Evolutionary conservation across 345 rosid genomes (phyloP).

Genomic region (Euphorbia lathyris): DNA sequence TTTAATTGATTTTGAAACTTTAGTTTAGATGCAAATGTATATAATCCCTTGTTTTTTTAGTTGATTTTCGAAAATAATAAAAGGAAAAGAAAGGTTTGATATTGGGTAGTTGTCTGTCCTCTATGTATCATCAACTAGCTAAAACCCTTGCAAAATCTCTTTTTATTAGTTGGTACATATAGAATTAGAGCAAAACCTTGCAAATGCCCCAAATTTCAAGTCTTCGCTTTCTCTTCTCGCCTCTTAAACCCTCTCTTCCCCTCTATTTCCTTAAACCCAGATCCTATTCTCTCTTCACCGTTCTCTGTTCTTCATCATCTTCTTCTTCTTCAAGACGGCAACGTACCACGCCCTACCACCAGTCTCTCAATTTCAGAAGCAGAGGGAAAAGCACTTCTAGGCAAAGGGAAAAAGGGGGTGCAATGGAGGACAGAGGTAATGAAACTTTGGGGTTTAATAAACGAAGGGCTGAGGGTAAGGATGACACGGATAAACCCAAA

Average conservation of each 20-base stretch:
- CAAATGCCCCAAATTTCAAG: slow-evolving; percentile 44
- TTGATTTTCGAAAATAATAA: no score
- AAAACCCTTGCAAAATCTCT: slow-evolving; percentile 18
- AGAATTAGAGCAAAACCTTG: neutral
- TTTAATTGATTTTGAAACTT: no score
- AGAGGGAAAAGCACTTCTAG: slow-evolving; percentile 35
- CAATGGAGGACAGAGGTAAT: slow-evolving; percentile 42
- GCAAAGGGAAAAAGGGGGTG: slow-evolving; percentile 2
- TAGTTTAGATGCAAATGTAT: no score
- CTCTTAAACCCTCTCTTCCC: slow-evolving; percentile 29
- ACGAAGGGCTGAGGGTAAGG: slow-evolving; percentile 77
- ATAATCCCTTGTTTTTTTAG: no score
- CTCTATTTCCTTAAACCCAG: slow-evolving; percentile 29
- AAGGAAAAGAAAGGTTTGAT: no score
- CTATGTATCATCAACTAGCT: neutral
- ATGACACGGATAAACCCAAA: slow-evolving; percentile 51
- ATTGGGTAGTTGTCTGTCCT: no score
- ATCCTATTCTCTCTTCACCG: slow-evolving; percentile 28
- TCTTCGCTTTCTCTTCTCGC: slow-evolving; percentile 45
- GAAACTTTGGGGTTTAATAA: slow-evolving; percentile 63
- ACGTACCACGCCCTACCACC: slow-evolving; percentile 34
- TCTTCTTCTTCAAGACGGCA: slow-evolving; percentile 34
- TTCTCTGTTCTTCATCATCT: slow-evolving; percentile 36
- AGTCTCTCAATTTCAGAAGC: slow-evolving; percentile 30
- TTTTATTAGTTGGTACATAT: neutral